A percentile compares a stretch with the other conserved stretches of the same genome.
Conservation (phyloP, 495 filamentous ascomycete genomes). For the Rusavskia elegans region DNA sequence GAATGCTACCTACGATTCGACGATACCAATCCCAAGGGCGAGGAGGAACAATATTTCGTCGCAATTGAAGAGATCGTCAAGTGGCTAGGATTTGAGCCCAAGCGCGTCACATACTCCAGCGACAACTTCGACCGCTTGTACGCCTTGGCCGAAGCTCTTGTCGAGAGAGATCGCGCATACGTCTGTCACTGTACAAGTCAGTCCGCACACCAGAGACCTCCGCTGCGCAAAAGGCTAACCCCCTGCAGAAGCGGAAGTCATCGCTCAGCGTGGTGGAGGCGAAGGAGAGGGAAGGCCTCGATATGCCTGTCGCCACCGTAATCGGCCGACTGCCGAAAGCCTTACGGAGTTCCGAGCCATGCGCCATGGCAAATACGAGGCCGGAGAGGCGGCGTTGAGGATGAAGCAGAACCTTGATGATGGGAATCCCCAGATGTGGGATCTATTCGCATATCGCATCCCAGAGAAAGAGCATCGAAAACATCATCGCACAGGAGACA, state of each 20-base stretch:
- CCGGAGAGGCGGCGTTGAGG: conserved; percentile 69
- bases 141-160: conserved; percentile 73
- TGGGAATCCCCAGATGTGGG: conserved; percentile 53
- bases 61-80: conserved; percentile 63
- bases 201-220: conserved; percentile 12
- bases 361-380: conserved; percentile 83
- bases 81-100: conserved; percentile 71
- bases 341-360: conserved; percentile 73
- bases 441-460: conserved; percentile 67
- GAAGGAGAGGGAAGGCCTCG: conserved; percentile 46
- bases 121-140: conserved; percentile 83
- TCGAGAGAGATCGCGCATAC: conserved; percentile 54
- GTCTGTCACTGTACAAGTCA: conserved; percentile 51
- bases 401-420: conserved; percentile 60
- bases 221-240: background rate
- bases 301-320: conserved; percentile 63
- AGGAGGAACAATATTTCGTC: conserved; percentile 62
- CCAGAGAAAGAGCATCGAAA: conserved; percentile 21
- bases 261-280: conserved; percentile 66
- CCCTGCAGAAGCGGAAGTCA: conserved; percentile 48
- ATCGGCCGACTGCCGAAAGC: conserved; percentile 58
- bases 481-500: conserved; percentile 55
- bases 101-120: conserved; percentile 57
- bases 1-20: conserved; percentile 54
- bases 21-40: conserved; percentile 72